phyloP scores from a whole-genome alignment of 345 rosid genomes.

The Rhodomyrtus tomentosa region DNA sequence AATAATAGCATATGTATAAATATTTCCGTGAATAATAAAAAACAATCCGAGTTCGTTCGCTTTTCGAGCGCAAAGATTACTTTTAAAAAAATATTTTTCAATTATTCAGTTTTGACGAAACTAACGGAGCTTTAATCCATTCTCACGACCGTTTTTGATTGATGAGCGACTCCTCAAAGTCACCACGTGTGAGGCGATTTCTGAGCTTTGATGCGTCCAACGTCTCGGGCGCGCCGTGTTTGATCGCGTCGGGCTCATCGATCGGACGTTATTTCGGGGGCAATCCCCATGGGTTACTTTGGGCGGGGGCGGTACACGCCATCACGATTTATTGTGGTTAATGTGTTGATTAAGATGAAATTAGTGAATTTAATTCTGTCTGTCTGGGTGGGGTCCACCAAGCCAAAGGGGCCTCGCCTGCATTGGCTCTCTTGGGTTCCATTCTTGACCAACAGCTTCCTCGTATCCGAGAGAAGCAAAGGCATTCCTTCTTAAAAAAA shows the following conservation, averaged over 20 bases:
- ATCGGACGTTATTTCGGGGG: not conserved
- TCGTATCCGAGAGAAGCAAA: not conserved
- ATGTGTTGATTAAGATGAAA: not conserved
- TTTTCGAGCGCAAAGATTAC: too few species aligned
- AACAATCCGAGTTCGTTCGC: too few species aligned
- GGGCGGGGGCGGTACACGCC: fast-evolving
- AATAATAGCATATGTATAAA: too few species aligned
- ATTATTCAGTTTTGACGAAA: too few species aligned
- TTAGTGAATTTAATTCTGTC: not conserved
- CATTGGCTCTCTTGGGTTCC: not conserved
- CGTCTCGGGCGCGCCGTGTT: fast-evolving
- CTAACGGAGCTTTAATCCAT: not conserved
- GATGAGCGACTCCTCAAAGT: not conserved
- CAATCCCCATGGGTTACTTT: not conserved
- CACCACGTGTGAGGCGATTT: not conserved
- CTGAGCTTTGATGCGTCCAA: not conserved
- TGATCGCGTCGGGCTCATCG: not conserved
- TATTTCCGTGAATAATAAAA: too few species aligned
- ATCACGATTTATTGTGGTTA: not conserved
- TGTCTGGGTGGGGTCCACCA: not conserved
- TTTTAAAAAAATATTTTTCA: too few species aligned
- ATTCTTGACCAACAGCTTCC: not conserved
- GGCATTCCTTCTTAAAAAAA: not conserved
- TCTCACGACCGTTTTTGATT: too few species aligned
- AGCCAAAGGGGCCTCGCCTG: not conserved